These are phyloP conservation scores for Chaetomium strumarium DNA, from an alignment of 2,329 filamentous ascomycete species.

Conservation along the genomic window DNA sequence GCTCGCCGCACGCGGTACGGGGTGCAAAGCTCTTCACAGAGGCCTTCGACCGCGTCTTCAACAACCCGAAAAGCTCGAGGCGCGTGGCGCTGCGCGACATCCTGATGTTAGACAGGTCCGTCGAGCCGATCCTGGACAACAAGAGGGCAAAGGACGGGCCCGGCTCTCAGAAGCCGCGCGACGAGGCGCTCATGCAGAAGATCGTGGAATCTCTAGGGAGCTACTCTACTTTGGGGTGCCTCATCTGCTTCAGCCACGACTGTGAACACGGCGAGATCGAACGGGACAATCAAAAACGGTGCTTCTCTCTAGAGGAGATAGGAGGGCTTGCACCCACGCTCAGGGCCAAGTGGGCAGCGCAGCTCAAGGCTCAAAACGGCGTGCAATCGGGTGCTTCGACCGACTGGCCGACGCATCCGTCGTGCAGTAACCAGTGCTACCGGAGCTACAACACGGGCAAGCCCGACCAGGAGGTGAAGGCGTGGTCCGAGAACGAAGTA, in stretches of 20 bases:
- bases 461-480: slow-evolving; percentile 28
- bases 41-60: slow-evolving; percentile 53
- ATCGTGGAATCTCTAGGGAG: slow-evolving; percentile 47
- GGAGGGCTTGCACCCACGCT: slow-evolving; percentile 31
- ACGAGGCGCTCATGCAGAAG: slow-evolving; percentile 33
- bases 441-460: slow-evolving; percentile 30
- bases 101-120: slow-evolving; percentile 46
- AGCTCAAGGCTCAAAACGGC: slow-evolving; percentile 19
- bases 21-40: slow-evolving; percentile 48
- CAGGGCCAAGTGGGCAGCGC: slow-evolving; percentile 28
- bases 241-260: slow-evolving; percentile 55
- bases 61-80: slow-evolving; percentile 28
- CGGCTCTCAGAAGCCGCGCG: slow-evolving; percentile 31
- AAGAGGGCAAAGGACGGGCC: slow-evolving; percentile 43
- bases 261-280: slow-evolving; percentile 58
- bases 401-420: slow-evolving; percentile 18
- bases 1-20: slow-evolving; percentile 38
- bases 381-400: not conserved
- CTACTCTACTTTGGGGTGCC: slow-evolving; percentile 50
- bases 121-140: slow-evolving; percentile 48
- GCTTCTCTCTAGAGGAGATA: slow-evolving; percentile 46
- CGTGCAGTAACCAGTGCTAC: slow-evolving; percentile 42
- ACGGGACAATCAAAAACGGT: slow-evolving; percentile 45
- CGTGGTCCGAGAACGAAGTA: slow-evolving; percentile 46
- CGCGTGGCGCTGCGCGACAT: slow-evolving; percentile 45